Evolutionary conservation across 2,329 filamentous ascomycete species (phyloP), one percentile per base, ranked within the genome.

Genomic region (Whalleya microplaca): DNA sequence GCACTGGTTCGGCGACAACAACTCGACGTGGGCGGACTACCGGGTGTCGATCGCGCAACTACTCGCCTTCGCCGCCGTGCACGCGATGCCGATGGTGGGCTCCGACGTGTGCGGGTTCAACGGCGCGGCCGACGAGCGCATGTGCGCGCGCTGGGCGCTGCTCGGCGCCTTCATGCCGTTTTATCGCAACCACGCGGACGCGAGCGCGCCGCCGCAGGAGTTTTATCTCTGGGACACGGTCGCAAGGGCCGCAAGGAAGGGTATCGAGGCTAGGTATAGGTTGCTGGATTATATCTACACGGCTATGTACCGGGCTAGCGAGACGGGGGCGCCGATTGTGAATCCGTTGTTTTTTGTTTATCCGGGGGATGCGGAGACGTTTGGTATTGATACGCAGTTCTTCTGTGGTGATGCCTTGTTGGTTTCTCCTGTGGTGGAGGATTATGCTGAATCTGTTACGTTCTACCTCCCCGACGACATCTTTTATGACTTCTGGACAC

Each of bases 281-380:
- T 78, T 93, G n/a, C 78, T 94, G n/a, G 90, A 92, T 66, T 93
- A 93, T 74, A 80, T 91, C 57, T 93, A 94, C 77, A 92, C 90
- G 1, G 84, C 86, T 0, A 78, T 92, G 64, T 78, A 86, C 68
- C 73, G 76, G 0, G 62, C 54, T 83, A 90, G 69, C 81, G 79
- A 27, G 66, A 77, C 18, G 80, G 90, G 90, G 32, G 81, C 80
- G 1, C 89, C 90, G 0, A 77, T 86, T 61, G 75, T 92, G 52
- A 85, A 85, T 64, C 90, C 90, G 0, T 72, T 92, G 53, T 91
- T 89, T 74, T 94, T 87, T 76, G 69, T 84, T 23, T 93, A 92
- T 69, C 89, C 80, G 2, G 41, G 71, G 18, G 81, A 84, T 61
- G 62, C 69, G 23, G 73, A 71, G 29, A 78, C 79, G 0, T 81